Conservation (phyloP, 1,139 yeast species). For the Hyphopichia buzzinii region DNA sequence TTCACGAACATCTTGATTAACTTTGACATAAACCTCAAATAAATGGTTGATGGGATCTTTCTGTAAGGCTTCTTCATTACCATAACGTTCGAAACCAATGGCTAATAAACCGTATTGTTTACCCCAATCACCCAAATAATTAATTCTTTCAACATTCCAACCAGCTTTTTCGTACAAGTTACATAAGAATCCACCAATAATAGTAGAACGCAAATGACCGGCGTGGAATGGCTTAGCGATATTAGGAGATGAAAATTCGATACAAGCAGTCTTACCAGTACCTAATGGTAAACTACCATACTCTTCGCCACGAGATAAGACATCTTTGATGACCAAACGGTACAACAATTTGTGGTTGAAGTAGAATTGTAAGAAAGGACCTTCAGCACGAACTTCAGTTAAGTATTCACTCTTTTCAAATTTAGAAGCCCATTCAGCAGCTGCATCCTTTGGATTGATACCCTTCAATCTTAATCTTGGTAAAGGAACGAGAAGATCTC, state of each 20-base stretch:
- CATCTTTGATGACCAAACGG: conserved; percentile 69
- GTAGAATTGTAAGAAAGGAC: conserved; percentile 89
- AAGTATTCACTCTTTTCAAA: conserved; percentile 70
- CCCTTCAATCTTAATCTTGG: conserved; percentile 94
- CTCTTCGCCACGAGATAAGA: conserved; percentile 54
- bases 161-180: conserved; percentile 89
- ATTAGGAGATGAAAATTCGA: conserved; percentile 96
- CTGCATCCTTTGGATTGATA: conserved; percentile 77
- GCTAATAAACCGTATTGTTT: conserved; percentile 97
- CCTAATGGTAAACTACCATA: conserved; percentile 83
- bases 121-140: conserved; percentile 99
- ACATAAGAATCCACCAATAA: conserved; percentile 94
- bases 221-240: conserved; percentile 99
- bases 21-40: conserved; percentile 88
- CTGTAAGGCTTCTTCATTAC: conserved; percentile 68
- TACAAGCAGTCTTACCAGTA: conserved; percentile 63
- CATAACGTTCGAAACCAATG: conserved; percentile 85
- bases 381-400: conserved; percentile 73
- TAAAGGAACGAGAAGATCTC: conserved; percentile 88
- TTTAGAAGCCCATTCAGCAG: conserved; percentile 74
- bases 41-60: conserved; percentile 90
- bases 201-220: conserved; percentile 96
- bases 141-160: conserved; percentile 85
- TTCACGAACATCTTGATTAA: conserved; percentile 73
- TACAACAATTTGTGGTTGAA: conserved; percentile 66